phyloP scores from a whole-genome alignment of 257 asterid species.

The Dorcoceras hygrometricum region DNA sequence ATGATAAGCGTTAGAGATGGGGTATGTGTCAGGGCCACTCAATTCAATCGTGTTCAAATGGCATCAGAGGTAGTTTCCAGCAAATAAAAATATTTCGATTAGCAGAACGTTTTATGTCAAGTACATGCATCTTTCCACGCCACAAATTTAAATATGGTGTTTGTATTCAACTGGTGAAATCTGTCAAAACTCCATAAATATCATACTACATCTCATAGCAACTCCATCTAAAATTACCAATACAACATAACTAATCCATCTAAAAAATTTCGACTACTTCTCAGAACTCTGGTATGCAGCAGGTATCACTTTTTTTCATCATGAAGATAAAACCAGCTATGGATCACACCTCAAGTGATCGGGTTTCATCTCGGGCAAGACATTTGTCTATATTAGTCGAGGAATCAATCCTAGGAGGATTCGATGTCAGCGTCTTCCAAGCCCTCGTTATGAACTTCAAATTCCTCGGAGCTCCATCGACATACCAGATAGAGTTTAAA shows the following conservation, averaged over 20 bases:
- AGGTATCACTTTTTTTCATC: neutral
- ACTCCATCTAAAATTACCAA: too few species aligned
- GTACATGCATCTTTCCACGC: neutral
- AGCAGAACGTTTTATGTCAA: too few species aligned
- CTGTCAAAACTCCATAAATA: neutral
- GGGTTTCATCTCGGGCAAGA: neutral
- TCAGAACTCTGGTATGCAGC: neutral
- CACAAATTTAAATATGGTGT: neutral
- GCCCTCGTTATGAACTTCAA: constrained; percentile 70
- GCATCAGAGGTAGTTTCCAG: neutral
- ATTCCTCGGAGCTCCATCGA: constrained; percentile 72
- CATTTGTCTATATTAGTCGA: neutral
- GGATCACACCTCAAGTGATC: neutral
- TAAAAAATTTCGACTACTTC: neutral
- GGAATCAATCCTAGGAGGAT: constrained; percentile 45
- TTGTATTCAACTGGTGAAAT: neutral
- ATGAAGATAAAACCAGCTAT: neutral
- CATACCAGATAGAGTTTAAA: constrained; percentile 71
- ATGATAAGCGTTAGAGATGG: neutral
- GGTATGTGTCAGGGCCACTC: neutral
- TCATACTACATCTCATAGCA: too few species aligned
- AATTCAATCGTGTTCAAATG: neutral
- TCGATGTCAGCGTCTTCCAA: constrained; percentile 77
- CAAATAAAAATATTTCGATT: too few species aligned
- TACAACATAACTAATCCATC: neutral